Evolutionary conservation across 371 early-diverging fungal genomes (phyloP), one percentile per base, ranked within the genome.

Genomic region (Mortierella sp.): DNA sequence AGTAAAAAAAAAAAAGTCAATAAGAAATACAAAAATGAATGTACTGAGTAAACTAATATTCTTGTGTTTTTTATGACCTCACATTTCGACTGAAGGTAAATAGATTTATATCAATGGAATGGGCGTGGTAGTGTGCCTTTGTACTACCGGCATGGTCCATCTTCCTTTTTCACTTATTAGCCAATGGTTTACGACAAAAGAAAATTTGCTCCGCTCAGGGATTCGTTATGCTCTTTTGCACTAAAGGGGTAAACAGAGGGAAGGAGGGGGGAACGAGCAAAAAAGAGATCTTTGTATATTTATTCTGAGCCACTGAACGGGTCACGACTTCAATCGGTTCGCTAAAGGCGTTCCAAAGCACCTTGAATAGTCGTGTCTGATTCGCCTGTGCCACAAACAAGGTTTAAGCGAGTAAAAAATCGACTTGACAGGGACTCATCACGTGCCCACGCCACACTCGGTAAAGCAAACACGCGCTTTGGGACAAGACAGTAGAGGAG

Each of bases 321-420:
- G n/a, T 40, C 70, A 70, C 64, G 70, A 35, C 49, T 51, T 61
- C 29, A 28, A 63, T 57, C 28, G 64, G 56, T 63, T 54, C 70
- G 70, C 37, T 37, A 13, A 10, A n/a, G 57, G 7, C 23, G 58
- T 40, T 34, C 56, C 15, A 7, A 45, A 56, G n/a, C 28, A 9
- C 17, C 10, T 34, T 26, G 35, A 40, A 29, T 15, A 6, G 32
- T 23, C 12, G 31, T n/a, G 22, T 32, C n/a, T 69, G 49, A 61
- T 61, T 68, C 53, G 61, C 61, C 3, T 63, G n/a, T 19, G 19
- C 13, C 12, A 5, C 26, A 28, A 8, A 32, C 57, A 40, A 28
- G 47, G 45, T 43, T 29, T 22, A 22, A 13, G 53, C 47, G 49
- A 40, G 40, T 34, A 45, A 19, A 28, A 40, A 56, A 56, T 56